Base-by-base conservation (phyloP, 2,329 filamentous ascomycete species). In the Hypomyces rosellus region DNA sequence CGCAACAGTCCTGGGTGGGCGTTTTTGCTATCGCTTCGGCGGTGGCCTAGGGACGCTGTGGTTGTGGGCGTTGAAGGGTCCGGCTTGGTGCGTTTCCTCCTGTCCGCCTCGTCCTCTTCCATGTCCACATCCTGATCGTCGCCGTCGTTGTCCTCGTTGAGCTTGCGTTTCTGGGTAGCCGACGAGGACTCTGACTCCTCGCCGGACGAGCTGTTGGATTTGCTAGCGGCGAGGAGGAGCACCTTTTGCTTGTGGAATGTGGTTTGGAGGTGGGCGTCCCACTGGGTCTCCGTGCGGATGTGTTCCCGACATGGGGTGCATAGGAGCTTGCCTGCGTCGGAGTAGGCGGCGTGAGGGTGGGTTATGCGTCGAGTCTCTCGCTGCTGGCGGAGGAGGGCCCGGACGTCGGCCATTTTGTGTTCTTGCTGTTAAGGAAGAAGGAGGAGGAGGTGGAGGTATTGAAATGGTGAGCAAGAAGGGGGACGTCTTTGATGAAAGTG, bases 351-450 rank as follows among this genome's bases (percentile, higher is more conserved):
- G 59, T 85, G 74, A 4, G 85, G 81, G 59, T 89, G 84, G 46
- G 83, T 77, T 60, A 91, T 83, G 56, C 86, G 81, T 51, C 89
- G 83, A 54, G 85, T 80, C 50, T 83, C 82, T 57, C 88, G 83
- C 68, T 92, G 86, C 62, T 84, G 85, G 59, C 88, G 86, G 51
- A 95, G 78, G 45, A 95, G 80, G 34, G 87, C 81, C 60, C 89
- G 85, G 22, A 89, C 85, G 67, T 95, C 88, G 58, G 88, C 77
- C 87, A 93, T 92, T 56, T 42, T 53, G 40, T 18, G 8, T 22
- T 14, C 3, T 20, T 20, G 3, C 5, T 20, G n/a, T n/a, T n/a
- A n/a, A 20, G 5, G 20, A 20, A 20, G 20, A 20, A 20, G 20
- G 5, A 20, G 20, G 5, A 20, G 20, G 5, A 20, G 20, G 5